Conservation (phyloP, 1,139 yeast species). For the Lodderomyces parapsilosis region DNA sequence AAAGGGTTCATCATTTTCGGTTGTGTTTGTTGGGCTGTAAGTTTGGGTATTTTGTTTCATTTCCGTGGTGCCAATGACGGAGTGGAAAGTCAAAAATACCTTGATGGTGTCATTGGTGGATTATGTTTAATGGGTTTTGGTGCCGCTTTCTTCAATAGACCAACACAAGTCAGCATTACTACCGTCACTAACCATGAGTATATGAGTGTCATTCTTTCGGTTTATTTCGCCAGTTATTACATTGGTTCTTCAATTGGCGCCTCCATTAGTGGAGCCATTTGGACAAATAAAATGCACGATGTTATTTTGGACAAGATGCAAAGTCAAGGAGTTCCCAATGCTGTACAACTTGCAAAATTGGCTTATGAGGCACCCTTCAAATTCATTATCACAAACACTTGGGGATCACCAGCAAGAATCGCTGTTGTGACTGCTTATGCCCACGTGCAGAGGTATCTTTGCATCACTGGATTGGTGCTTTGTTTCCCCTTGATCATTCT, state of each 20-base stretch:
- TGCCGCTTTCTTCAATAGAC: constrained; percentile 69
- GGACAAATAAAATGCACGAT: constrained; percentile 41
- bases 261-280: constrained; percentile 61
- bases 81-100: constrained; percentile 20
- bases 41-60: constrained; percentile 32
- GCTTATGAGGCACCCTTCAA: constrained; percentile 58
- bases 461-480: constrained; percentile 53
- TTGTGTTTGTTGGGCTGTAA: constrained; percentile 37
- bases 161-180: constrained; percentile 66
- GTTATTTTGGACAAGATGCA: constrained; percentile 16
- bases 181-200: constrained; percentile 61
- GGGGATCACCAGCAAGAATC: constrained; percentile 61
- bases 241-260: constrained; percentile 61
- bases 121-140: constrained; percentile 69
- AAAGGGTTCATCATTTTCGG: constrained; percentile 65
- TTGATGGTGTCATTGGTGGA: constrained; percentile 64
- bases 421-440: constrained; percentile 59
- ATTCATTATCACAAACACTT: constrained; percentile 45
- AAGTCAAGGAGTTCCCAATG: constrained; percentile 13
- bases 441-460: constrained; percentile 56
- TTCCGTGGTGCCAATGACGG: constrained; percentile 30
- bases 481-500: constrained; percentile 52
- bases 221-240: constrained; percentile 54
- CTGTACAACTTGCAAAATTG: constrained; percentile 29
- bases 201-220: constrained; percentile 62